phyloP scores from a whole-genome alignment of 2,329 filamentous ascomycete genomes.

The Pseudogymnoascus sp. region DNA sequence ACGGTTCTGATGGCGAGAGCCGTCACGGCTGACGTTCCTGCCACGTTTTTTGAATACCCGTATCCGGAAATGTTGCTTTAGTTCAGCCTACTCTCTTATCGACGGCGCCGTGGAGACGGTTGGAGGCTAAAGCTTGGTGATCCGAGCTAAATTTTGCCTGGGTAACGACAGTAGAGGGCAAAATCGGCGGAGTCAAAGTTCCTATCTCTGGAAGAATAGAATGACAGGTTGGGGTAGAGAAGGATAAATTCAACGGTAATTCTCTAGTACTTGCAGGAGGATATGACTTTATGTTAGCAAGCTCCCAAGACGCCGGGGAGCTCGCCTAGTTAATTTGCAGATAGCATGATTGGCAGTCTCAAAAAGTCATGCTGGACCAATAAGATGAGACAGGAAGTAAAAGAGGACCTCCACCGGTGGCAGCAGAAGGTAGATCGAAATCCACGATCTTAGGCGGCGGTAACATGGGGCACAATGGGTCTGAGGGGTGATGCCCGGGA shows the following conservation, averaged over 20 bases:
- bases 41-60: slow-evolving; percentile 5
- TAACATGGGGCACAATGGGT: slow-evolving; percentile 23
- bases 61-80: slow-evolving; percentile 25
- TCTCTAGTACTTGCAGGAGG: slow-evolving; percentile 7
- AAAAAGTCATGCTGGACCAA: slow-evolving; percentile 7
- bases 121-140: neutral
- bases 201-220: slow-evolving; percentile 4
- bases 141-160: neutral
- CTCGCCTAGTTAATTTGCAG: slow-evolving; percentile 10
- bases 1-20: slow-evolving; percentile 38
- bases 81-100: neutral
- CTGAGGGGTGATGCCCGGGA: slow-evolving; percentile 26
- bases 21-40: slow-evolving; percentile 26
- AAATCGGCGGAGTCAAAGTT: neutral
- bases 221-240: slow-evolving; percentile 5
- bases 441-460: slow-evolving; percentile 12
- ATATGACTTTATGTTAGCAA: slow-evolving; percentile 5
- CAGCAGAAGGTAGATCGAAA: slow-evolving; percentile 2
- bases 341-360: slow-evolving; percentile 12
- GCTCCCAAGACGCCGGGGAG: neutral
- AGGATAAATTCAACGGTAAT: slow-evolving; percentile 4
- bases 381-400: slow-evolving; percentile 5
- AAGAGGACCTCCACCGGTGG: neutral
- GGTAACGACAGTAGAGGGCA: neutral
- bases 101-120: neutral